phyloP scores from a whole-genome alignment of 192 early-diverging fungal species.

The Backusella mclennaniae region DNA sequence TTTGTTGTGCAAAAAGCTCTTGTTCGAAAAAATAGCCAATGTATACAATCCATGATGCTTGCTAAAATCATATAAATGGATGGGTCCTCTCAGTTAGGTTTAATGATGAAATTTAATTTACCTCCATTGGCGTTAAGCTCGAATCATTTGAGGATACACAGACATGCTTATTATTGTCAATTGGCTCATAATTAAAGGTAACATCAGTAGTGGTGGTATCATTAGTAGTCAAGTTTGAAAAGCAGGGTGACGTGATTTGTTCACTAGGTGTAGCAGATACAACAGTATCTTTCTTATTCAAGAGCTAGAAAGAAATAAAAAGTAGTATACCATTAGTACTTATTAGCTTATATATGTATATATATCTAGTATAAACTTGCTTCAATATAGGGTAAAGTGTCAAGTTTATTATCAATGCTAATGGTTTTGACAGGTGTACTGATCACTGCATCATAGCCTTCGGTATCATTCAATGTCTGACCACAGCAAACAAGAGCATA shows the following conservation, averaged over 20 bases:
- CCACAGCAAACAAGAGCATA: conserved; percentile 16
- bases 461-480: background rate
- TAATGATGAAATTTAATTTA: background rate
- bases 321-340: background rate
- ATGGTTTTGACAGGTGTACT: conserved; percentile 4
- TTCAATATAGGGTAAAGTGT: conserved; percentile 5
- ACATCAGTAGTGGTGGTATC: background rate
- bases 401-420: background rate
- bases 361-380: background rate
- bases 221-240: background rate
- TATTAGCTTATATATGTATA: background rate
- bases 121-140: background rate
- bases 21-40: conserved; percentile 9
- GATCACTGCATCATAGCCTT: conserved; percentile 11
- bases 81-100: too few relatives aligned
- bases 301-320: background rate
- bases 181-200: background rate
- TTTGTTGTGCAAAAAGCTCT: background rate
- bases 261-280: background rate
- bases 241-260: conserved; percentile 2
- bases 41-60: conserved; percentile 14
- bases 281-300: background rate
- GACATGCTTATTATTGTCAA: background rate
- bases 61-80: background rate
- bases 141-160: background rate